Percentiles rank a stretch among this genome's conserved stretches.
Conservation (phyloP, 2,329 filamentous ascomycete species). For the Aureobasidium sp. region DNA sequence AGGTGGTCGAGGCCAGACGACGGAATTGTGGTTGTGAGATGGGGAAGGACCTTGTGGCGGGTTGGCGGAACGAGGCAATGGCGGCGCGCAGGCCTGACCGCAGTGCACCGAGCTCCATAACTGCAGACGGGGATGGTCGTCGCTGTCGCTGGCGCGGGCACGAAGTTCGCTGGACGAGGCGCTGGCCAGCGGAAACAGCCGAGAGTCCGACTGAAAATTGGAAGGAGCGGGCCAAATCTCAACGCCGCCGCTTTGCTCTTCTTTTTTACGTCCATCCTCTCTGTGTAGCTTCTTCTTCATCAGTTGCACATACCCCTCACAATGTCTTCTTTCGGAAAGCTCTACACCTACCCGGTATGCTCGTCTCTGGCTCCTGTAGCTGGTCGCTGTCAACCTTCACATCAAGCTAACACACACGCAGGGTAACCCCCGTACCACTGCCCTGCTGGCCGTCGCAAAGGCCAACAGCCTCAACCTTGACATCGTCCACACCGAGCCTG, state of each 20-base stretch:
- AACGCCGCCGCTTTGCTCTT: conserved; percentile 19
- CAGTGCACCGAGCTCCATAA: conserved; percentile 27
- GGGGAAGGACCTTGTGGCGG: conserved; percentile 19
- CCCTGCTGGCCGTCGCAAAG: conserved; percentile 90
- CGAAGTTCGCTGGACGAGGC: too few relatives aligned
- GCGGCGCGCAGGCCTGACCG: conserved; percentile 26
- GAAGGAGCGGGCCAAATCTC: conserved; percentile 17
- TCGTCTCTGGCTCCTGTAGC: background rate
- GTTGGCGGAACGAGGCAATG: conserved; percentile 22
- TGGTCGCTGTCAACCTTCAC: background rate
- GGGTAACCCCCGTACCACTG: conserved; percentile 84
- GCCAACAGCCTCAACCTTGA: conserved; percentile 93
- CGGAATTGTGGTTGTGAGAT: conserved; percentile 20
- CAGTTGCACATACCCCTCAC: conserved; percentile 17
- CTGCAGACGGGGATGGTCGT: background rate
- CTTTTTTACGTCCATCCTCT: conserved; percentile 25
- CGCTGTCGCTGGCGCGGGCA: conserved; percentile 3
- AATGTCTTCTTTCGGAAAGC: conserved; percentile 82
- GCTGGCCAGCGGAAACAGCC: background rate
- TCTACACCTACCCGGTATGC: conserved; percentile 78
- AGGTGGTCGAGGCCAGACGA: conserved; percentile 25
- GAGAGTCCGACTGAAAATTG: conserved; percentile 15
- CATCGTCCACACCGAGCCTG: conserved; percentile 63
- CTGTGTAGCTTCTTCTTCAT: conserved; percentile 11
- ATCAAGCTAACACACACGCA: conserved; percentile 31